Evolutionary conservation across 2,329 filamentous ascomycete species (phyloP), one percentile per base, ranked within the genome.

Genomic region (Daldinia sp.): DNA sequence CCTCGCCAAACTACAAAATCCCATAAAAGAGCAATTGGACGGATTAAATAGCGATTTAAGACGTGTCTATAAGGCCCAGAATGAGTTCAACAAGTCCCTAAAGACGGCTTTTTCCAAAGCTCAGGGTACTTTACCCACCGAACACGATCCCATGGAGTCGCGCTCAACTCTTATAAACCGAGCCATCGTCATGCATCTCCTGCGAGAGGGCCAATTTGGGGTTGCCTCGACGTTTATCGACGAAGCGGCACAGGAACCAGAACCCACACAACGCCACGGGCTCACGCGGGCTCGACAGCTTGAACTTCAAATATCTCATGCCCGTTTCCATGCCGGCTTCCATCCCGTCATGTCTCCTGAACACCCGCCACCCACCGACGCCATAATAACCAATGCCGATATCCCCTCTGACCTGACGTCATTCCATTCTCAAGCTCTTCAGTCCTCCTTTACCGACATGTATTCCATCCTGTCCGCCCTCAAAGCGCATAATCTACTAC

Each of bases 171-270:
- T 97, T 10, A 92, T 98, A 74, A 96, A 97, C 78, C 88, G 94
- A 58, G 94, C 95, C 5, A 96, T 99, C 70, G 92, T 92, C 8
- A 97, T 98, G 93, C 95, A 99, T 74, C 85, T 99, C 19, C 85
- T 99, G 35, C 91, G 95, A 37, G 94, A 98, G 79, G 95, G 95
- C 49, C 91, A 97, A 74, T 99, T 99, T 77, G 85, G 84, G 19
- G 94, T 97, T 1, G 94, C 94, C 10, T 88, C 89, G 13, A 93
- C 89, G 1, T 97, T 99, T 71, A 86, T 97, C 49, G 81, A 85
- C 11, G 95, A 98, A 80, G 86, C 81, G 13, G 78, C 80, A 61
- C 76, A 80, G 9, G 68, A 69, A 17, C 57, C 58, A 41, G 61
- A 67, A 7, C 15, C 58, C 35, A 13, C 48, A 50, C 45, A 43